Conservation (phyloP, 768 basidiomycete species). For the Clavaria fumosa region DNA sequence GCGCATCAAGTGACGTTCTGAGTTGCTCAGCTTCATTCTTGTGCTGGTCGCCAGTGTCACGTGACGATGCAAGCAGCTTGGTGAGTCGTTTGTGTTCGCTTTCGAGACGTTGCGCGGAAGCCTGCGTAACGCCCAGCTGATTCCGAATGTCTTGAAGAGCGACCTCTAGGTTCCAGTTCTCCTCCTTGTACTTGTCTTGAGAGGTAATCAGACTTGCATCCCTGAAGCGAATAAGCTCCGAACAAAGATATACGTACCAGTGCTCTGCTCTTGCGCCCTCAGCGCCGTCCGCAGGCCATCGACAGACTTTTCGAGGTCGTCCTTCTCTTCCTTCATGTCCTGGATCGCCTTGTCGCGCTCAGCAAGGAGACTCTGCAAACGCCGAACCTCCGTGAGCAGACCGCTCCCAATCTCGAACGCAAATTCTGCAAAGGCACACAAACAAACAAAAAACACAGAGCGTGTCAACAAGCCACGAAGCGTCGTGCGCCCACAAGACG, state of each 20-base stretch:
- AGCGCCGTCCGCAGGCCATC: constrained; percentile 62
- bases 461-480: background rate
- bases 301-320: constrained; percentile 66
- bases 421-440: constrained; percentile 49
- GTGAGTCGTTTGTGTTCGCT: constrained; percentile 71
- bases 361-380: constrained; percentile 77
- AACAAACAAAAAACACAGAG: constrained; percentile 2
- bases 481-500: constrained; percentile 19
- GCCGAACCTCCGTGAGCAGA: constrained; percentile 77
- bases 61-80: constrained; percentile 52
- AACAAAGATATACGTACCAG: constrained; percentile 34
- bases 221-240: constrained; percentile 1
- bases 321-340: constrained; percentile 84
- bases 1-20: constrained; percentile 43
- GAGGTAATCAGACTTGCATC: constrained; percentile 7
- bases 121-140: constrained; percentile 50
- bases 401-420: constrained; percentile 96
- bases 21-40: constrained; percentile 78
- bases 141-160: constrained; percentile 72
- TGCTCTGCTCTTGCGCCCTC: constrained; percentile 65
- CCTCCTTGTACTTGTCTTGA: constrained; percentile 89
- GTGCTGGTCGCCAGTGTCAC: constrained; percentile 67
- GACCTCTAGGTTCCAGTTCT: constrained; percentile 98
- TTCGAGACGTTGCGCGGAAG: constrained; percentile 54
- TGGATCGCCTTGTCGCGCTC: constrained; percentile 90